Conservation (phyloP, 139 green algal species). For the Chlamydomonas schloesseri region DNA sequence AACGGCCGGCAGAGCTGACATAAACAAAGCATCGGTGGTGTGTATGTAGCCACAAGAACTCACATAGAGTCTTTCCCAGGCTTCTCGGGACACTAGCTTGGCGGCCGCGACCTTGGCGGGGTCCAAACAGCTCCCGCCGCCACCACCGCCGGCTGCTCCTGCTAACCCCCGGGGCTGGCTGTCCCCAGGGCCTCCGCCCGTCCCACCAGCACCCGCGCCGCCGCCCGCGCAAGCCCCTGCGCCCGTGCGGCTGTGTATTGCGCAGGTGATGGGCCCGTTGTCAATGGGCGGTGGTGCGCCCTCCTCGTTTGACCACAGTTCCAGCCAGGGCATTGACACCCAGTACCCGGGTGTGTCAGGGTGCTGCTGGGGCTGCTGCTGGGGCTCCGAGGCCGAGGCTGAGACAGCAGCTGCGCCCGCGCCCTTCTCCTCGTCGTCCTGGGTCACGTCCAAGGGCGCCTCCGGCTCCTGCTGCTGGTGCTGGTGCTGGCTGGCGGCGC, state of each 20-base stretch:
- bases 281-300: constrained; percentile 53
- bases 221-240: neutral
- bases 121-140: constrained; percentile 39
- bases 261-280: constrained; percentile 69
- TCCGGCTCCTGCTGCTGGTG: neutral
- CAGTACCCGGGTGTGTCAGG: constrained; percentile 23
- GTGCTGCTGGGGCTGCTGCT: neutral
- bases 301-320: constrained; percentile 52
- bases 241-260: constrained; percentile 36
- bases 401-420: too few relatives aligned
- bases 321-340: constrained; percentile 52
- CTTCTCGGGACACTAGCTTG: constrained; percentile 46
- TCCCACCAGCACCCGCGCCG: neutral
- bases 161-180: neutral
- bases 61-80: constrained; percentile 53
- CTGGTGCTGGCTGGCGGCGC: neutral
- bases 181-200: neutral
- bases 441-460: neutral
- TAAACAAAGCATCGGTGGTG: too few relatives aligned
- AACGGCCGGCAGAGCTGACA: too few relatives aligned
- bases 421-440: neutral
- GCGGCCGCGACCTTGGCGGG: constrained; percentile 46
- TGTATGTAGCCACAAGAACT: too few relatives aligned
- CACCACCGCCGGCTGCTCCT: neutral
- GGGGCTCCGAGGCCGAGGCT: neutral